phyloP scores from a whole-genome alignment of 2,329 filamentous ascomycete genomes.

The Phyllosticta capitalensis region DNA sequence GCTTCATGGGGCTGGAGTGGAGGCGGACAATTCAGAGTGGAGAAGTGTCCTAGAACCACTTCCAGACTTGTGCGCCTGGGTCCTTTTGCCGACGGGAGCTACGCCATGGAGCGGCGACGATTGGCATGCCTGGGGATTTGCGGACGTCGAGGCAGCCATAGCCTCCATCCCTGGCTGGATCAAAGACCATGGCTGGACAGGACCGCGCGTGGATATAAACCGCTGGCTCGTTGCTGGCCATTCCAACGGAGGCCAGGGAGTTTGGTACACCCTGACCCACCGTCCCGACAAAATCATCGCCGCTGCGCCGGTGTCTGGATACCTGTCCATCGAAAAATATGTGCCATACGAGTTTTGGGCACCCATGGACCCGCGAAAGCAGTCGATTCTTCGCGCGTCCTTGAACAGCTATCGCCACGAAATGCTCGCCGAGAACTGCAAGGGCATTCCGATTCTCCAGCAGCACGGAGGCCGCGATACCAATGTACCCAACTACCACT shows the following conservation, averaged over 20 bases:
- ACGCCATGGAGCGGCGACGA: constrained; percentile 53
- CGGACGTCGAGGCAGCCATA: constrained; percentile 46
- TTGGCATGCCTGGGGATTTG: constrained; percentile 51
- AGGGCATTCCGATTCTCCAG: constrained; percentile 44
- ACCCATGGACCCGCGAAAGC: constrained; percentile 42
- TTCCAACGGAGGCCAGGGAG: constrained; percentile 52
- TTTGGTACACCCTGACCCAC: constrained; percentile 48
- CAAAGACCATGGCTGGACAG: constrained; percentile 37
- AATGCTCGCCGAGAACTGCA: constrained; percentile 42
- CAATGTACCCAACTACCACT: constrained; percentile 51
- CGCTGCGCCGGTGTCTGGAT: constrained; percentile 48
- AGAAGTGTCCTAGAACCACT: constrained; percentile 40
- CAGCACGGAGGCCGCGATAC: constrained; percentile 49
- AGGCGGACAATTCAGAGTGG: constrained; percentile 40
- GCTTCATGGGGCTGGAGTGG: constrained; percentile 49
- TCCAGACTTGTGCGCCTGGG: constrained; percentile 45
- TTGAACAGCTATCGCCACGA: constrained; percentile 47
- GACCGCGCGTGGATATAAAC: constrained; percentile 34
- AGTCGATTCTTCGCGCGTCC: constrained; percentile 38
- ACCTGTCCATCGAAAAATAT: constrained; percentile 50
- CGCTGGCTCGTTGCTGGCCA: constrained; percentile 48
- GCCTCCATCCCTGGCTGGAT: constrained; percentile 43
- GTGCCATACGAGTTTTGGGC: constrained; percentile 50
- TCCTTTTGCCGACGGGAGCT: constrained; percentile 47
- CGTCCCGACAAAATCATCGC: constrained; percentile 47